Evolutionary conservation across 1,139 yeast species (phyloP).

Genomic region (Yarrowia galli): DNA sequence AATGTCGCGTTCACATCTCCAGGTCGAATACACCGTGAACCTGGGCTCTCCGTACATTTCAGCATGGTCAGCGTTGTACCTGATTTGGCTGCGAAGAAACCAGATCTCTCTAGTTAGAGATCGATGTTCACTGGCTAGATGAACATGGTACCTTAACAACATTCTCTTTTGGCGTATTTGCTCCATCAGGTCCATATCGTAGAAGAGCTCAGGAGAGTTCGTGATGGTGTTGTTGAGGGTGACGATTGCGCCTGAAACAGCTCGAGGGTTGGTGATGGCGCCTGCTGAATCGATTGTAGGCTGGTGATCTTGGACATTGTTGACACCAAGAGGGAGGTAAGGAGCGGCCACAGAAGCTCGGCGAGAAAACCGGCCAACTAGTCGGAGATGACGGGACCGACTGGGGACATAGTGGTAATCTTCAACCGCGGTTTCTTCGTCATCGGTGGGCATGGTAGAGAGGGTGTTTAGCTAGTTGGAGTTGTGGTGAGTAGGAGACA

Average conservation of each 20-base stretch:
- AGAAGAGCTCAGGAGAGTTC: not conserved
- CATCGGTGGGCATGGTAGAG: too few species aligned
- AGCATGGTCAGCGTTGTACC: not conserved
- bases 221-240: not conserved
- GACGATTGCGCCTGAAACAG: not conserved
- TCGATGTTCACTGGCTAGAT: not conserved
- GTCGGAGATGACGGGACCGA: not conserved
- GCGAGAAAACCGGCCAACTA: too few species aligned
- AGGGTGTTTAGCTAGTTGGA: too few species aligned
- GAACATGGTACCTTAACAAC: not conserved
- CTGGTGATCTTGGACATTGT: too few species aligned
- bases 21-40: not conserved
- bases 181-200: not conserved
- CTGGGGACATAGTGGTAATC: too few species aligned
- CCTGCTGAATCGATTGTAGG: too few species aligned
- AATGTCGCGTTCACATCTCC: not conserved
- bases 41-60: not conserved
- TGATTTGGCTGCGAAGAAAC: not conserved
- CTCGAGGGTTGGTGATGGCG: too few species aligned
- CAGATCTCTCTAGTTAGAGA: not conserved
- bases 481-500: too few species aligned
- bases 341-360: too few species aligned
- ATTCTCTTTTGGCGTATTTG: not conserved
- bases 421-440: too few species aligned
- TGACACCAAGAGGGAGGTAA: too few species aligned